Evolutionary conservation across 441 rosid species (phyloP).

Genomic region (Erodium texanum): DNA sequence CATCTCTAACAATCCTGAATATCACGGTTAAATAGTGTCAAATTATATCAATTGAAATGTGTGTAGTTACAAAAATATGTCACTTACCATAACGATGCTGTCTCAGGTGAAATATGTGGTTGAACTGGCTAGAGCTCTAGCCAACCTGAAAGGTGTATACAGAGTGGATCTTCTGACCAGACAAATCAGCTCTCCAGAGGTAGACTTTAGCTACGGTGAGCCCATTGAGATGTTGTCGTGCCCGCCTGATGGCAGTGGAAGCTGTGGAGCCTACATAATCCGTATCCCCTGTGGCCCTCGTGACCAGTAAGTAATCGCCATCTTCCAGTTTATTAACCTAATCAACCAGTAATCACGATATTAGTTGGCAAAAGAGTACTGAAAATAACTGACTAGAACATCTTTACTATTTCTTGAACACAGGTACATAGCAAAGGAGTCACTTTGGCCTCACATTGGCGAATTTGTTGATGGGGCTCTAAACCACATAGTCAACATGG

Average conservation of each 20-base stretch:
- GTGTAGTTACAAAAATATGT: too few relatives aligned
- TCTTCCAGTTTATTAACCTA: neutral
- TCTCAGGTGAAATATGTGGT: slow-evolving; percentile 63
- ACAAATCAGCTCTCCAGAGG: slow-evolving; percentile 56
- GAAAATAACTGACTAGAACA: neutral
- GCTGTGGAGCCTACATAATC: slow-evolving; percentile 60
- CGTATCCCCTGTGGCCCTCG: slow-evolving; percentile 60
- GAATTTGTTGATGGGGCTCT: slow-evolving; percentile 60
- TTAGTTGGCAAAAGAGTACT: neutral
- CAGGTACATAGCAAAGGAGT: slow-evolving; percentile 66
- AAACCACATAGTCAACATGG: slow-evolving; percentile 55
- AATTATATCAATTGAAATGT: too few relatives aligned
- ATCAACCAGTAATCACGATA: slow-evolving; percentile 2
- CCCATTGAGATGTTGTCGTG: slow-evolving; percentile 79
- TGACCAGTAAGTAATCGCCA: slow-evolving; percentile 29
- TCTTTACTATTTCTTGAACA: neutral
- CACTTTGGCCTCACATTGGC: slow-evolving; percentile 59
- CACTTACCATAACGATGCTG: neutral
- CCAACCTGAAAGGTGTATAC: slow-evolving; percentile 46
- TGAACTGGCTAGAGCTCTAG: slow-evolving; percentile 63
- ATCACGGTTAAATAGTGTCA: neutral
- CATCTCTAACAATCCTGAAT: neutral
- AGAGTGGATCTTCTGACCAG: slow-evolving; percentile 63
- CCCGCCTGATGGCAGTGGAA: slow-evolving; percentile 52
- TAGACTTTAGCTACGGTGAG: slow-evolving; percentile 62